Percentiles rank a stretch among this genome's conserved stretches.
Evolutionary conservation across 495 filamentous ascomycete species (phyloP).

Genomic region (Penicillium canescens): DNA sequence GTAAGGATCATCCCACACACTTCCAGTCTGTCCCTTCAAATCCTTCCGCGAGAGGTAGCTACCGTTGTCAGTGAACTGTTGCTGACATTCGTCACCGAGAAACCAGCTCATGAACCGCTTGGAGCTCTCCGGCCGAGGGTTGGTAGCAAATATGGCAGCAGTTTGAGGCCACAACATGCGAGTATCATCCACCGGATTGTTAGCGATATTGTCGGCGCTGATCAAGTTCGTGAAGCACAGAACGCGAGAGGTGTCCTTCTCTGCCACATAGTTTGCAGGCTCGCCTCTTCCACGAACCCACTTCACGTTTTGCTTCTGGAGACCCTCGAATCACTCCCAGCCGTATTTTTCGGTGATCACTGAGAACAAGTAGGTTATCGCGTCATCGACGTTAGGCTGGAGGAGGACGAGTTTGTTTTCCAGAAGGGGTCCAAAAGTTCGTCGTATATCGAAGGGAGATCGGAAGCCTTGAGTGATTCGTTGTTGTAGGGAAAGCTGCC

Average conservation of each 20-base stretch:
- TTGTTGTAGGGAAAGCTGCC: neutral
- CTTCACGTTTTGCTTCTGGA: neutral
- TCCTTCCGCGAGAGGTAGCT: neutral
- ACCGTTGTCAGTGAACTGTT: neutral
- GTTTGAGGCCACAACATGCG: neutral
- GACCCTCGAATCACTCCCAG: neutral
- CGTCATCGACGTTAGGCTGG: conserved; percentile 2
- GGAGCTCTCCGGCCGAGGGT: neutral
- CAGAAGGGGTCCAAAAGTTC: neutral
- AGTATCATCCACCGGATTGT: neutral
- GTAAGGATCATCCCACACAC: neutral
- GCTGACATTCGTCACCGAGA: neutral
- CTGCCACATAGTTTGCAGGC: neutral
- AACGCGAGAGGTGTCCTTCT: neutral
- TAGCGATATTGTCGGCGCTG: neutral
- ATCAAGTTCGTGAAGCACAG: neutral
- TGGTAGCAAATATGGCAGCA: neutral
- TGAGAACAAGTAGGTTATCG: neutral
- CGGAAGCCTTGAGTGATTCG: neutral
- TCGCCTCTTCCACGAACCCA: conserved; percentile 4
- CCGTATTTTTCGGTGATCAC: neutral
- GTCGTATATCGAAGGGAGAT: neutral
- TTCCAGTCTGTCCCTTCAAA: neutral
- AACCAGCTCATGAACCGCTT: neutral
- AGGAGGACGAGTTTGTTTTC: neutral